Base-by-base conservation (phyloP, 1,284 basidiomycete genomes). In the Cutaneotrichosporon curvatum region DNA sequence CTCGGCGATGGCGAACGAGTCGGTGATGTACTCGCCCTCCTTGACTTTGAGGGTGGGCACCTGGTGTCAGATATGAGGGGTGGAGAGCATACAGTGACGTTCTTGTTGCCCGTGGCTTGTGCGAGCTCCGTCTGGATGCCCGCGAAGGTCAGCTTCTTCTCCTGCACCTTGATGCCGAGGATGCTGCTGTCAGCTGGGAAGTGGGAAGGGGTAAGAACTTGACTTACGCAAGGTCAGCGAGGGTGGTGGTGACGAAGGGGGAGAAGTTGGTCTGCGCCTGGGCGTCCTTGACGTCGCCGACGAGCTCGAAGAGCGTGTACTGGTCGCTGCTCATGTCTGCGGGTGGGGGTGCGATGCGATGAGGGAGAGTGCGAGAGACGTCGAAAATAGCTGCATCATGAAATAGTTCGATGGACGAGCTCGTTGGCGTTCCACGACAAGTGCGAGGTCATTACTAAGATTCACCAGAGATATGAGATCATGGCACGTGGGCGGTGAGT, bases 1-100 rank as follows among this genome's bases (percentile, higher is more conserved):
- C 44, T 62, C 49, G 4, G 63, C 63, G 39, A 65, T 62, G 22
- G 37, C 50, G 52, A 53, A 63, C 15, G 59, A 61, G 44, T 65
- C 63, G 12, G 59, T 62, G n/a, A 61, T 53, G 18, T 43, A 60
- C 28, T 49, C 45, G 28, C 36, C 43, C n/a, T 51, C 59, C 14
- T 49, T 51, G 7, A 22, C 31, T 21, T 58, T 47, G 37, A 65
- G 43, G 4, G 61, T 63, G 2, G 63, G 63, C 16, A 63, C 61
- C 25, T 28, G 25, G 8, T 28, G 25, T 28, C 25, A 28, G 25
- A 28, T 7, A 7, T 28, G 8, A 28, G 12, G 8, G 25, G 8
- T 28, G 25, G 7, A 12, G 8, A 28, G 25, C 25, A 7, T 12
- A 28, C 25, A 2, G 61, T 58, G n/a, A 63, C 56, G n/a, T 61